These are phyloP conservation scores for Rhizophagus sp. DNA, from an alignment of 192 early-diverging fungal species.

Conservation along the genomic window DNA sequence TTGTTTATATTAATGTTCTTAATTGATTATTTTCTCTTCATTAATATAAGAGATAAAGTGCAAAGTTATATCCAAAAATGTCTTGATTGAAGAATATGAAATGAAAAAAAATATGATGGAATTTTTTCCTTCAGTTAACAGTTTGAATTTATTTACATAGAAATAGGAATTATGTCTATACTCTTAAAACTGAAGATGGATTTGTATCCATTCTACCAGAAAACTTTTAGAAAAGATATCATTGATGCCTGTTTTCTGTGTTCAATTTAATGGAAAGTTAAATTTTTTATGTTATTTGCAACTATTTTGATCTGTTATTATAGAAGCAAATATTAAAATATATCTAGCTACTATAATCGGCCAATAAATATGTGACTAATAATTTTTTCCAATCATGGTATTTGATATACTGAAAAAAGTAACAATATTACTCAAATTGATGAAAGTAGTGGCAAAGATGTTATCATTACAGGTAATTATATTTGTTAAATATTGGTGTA, in stretches of 20 bases:
- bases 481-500: conserved; percentile 5
- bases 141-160: conserved; percentile 10
- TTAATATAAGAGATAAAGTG: conserved; percentile 17
- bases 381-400: conserved; percentile 19
- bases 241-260: neutral
- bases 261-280: conserved; percentile 17
- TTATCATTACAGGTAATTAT: conserved; percentile 14
- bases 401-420: conserved; percentile 15
- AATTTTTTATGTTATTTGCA: neutral
- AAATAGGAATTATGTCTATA: neutral
- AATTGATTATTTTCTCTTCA: neutral
- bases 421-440: neutral
- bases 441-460: conserved; percentile 9
- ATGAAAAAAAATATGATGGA: neutral
- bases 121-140: neutral
- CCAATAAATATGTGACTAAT: neutral
- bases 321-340: neutral
- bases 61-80: neutral
- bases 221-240: conserved; percentile 3
- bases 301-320: neutral
- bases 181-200: neutral
- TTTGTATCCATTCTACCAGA: neutral
- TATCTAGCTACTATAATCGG: neutral
- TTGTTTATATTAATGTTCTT: neutral
- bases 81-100: neutral